Evolutionary conservation across 768 basidiomycete genomes (phyloP).

Genomic region (Lentinula detonsa): DNA sequence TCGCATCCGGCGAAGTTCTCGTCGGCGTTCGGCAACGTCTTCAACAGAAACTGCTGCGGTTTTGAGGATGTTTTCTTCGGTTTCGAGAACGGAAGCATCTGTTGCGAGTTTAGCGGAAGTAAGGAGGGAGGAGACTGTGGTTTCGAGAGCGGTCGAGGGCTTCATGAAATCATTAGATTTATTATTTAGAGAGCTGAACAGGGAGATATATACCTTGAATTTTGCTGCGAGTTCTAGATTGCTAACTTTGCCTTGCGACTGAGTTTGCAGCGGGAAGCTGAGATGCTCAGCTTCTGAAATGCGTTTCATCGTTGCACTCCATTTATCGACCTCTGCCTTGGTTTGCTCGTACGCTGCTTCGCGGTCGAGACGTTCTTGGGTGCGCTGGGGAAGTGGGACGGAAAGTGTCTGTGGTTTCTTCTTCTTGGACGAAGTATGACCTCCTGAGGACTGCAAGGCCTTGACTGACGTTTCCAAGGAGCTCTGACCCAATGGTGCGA

Average conservation of each 20-base stretch:
- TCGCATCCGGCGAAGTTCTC: constrained; percentile 81
- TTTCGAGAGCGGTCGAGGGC: constrained; percentile 85
- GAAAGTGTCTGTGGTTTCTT: constrained; percentile 57
- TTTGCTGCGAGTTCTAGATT: constrained; percentile 75
- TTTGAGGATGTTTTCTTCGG: constrained; percentile 67
- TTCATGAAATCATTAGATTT: constrained; percentile 18
- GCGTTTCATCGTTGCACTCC: constrained; percentile 86
- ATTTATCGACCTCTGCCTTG: constrained; percentile 88
- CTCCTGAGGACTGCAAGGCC: constrained; percentile 26
- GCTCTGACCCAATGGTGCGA: constrained; percentile 62
- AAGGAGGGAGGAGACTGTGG: constrained; percentile 74
- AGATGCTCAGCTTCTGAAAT: constrained; percentile 90
- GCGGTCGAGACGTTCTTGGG: constrained; percentile 86
- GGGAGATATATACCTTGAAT: constrained; percentile 57
- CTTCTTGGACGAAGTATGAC: constrained; percentile 37
- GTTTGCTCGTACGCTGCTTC: constrained; percentile 94
- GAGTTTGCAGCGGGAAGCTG: constrained; percentile 78
- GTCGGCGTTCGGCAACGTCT: constrained; percentile 77
- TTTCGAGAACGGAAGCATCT: constrained; percentile 40
- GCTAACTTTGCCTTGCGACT: constrained; percentile 48
- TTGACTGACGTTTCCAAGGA: constrained; percentile 71
- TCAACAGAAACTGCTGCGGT: constrained; percentile 80
- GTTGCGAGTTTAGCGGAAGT: constrained; percentile 69
- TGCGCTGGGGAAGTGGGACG: constrained; percentile 80
- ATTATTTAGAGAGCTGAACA: background rate